Percentiles rank a stretch among this genome's conserved stretches.
phyloP scores from a whole-genome alignment of 2,329 filamentous ascomycete genomes.

The Arthrobotrys iridis region DNA sequence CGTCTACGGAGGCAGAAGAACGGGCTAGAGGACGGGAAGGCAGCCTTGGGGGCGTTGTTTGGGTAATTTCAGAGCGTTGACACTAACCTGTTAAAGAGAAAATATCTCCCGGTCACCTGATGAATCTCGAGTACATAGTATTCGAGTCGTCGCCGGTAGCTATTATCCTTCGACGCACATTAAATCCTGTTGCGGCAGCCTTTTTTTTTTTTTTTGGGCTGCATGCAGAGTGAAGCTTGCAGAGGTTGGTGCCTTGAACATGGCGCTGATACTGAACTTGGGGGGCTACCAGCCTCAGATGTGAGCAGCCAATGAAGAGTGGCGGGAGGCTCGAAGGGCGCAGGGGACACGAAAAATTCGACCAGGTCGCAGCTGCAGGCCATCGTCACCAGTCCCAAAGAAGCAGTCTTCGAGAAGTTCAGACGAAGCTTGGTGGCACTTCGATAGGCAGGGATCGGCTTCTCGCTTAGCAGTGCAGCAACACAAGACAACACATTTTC shows the following conservation, averaged over 20 bases:
- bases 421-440: slow-evolving; percentile 29
- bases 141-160: slow-evolving; percentile 15
- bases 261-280: slow-evolving; percentile 19
- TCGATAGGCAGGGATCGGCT: slow-evolving; percentile 40
- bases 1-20: slow-evolving; percentile 34
- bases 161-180: slow-evolving; percentile 1
- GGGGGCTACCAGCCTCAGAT: slow-evolving; percentile 24
- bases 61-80: slow-evolving; percentile 31
- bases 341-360: slow-evolving; percentile 31
- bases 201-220: neutral
- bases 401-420: slow-evolving; percentile 44
- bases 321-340: slow-evolving; percentile 19
- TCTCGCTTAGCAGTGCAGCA: slow-evolving; percentile 25
- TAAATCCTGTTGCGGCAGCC: slow-evolving; percentile 23
- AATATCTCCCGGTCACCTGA: slow-evolving; percentile 42
- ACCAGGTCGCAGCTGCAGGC: slow-evolving; percentile 36
- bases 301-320: slow-evolving; percentile 34
- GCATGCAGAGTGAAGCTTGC: slow-evolving; percentile 18
- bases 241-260: slow-evolving; percentile 45
- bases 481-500: slow-evolving; percentile 36
- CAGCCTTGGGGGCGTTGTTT: slow-evolving; percentile 46
- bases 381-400: slow-evolving; percentile 33
- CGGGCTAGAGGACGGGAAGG: slow-evolving; percentile 30
- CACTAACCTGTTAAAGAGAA: slow-evolving; percentile 35
- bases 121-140: neutral